Conservation (phyloP, 2,329 filamentous ascomycete genomes). For the Talaromyces albobiverticillius region DNA sequence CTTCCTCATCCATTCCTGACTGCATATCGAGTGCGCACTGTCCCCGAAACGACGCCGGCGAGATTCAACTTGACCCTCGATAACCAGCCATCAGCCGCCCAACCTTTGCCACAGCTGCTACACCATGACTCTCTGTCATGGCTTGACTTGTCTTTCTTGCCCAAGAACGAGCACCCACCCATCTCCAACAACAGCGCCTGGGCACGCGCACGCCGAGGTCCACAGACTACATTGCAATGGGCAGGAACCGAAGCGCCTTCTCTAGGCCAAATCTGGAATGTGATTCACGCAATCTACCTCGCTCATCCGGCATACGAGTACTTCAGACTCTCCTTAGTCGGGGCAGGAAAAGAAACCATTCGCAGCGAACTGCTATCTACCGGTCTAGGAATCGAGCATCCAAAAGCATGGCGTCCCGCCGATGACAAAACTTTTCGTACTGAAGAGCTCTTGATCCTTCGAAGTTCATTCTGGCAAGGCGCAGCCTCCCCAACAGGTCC, state of each 20-base stretch:
- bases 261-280: conserved; percentile 47
- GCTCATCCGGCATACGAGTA: conserved; percentile 44
- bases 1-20: conserved; percentile 49
- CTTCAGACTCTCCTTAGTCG: conserved; percentile 42
- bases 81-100: conserved; percentile 29
- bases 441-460: conserved; percentile 10
- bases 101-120: conserved; percentile 34
- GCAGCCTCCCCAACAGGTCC: conserved; percentile 15
- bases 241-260: conserved; percentile 32
- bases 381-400: conserved; percentile 21
- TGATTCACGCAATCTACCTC: conserved; percentile 46
- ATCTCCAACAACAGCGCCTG: conserved; percentile 31
- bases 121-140: conserved; percentile 39
- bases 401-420: conserved; percentile 4
- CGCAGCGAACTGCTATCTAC: conserved; percentile 39
- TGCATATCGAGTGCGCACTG: conserved; percentile 36
- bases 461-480: conserved; percentile 18
- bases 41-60: conserved; percentile 25
- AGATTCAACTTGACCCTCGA: conserved; percentile 34
- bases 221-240: conserved; percentile 44
- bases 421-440: not conserved
- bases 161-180: conserved; percentile 18
- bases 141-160: conserved; percentile 30
- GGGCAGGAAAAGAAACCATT: conserved; percentile 35
- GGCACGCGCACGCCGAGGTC: conserved; percentile 46